These are phyloP conservation scores for Lonicera japonica DNA, from an alignment of 129 eudicot genomes.

Conservation along the genomic window DNA sequence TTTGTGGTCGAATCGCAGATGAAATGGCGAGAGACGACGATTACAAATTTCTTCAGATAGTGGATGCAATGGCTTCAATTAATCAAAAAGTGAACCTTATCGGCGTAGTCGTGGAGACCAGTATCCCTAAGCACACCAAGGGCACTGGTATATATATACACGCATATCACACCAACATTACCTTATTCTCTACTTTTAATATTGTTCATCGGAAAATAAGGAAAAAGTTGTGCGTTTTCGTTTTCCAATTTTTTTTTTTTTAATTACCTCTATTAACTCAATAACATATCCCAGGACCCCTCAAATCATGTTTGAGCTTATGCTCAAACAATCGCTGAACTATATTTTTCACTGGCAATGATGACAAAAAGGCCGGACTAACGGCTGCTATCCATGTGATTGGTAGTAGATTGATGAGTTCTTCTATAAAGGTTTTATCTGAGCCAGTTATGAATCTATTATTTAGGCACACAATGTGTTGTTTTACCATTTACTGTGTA, in stretches of 20 bases:
- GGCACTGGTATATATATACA: conserved; percentile 85
- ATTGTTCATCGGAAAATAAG: no score
- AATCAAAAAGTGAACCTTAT: conserved; percentile 67
- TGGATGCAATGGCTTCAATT: conserved; percentile 54
- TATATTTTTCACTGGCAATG: conserved; percentile 32
- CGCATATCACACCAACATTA: not conserved
- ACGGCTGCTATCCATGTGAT: conserved; percentile 42
- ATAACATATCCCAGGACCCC: no score
- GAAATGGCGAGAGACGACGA: conserved; percentile 31
- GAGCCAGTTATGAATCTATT: conserved; percentile 19
- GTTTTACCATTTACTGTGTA: no score
- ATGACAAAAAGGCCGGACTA: conserved; percentile 76
- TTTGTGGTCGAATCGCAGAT: not conserved
- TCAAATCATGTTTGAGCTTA: no score
- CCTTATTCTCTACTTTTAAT: not conserved
- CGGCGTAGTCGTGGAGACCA: conserved; percentile 54
- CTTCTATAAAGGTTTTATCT: conserved; percentile 36
- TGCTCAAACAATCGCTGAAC: no score
- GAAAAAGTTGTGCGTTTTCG: no score
- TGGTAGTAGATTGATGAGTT: conserved; percentile 69
- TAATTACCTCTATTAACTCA: no score
- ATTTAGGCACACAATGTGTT: no score
- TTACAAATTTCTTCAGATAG: conserved; percentile 45
- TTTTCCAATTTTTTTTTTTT: no score
- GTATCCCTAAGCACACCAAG: conserved; percentile 48